Percentiles rank a stretch among this genome's conserved stretches.
Evolutionary conservation across 2,329 filamentous ascomycete species (phyloP).

Genomic region (Colletotrichum sidae): DNA sequence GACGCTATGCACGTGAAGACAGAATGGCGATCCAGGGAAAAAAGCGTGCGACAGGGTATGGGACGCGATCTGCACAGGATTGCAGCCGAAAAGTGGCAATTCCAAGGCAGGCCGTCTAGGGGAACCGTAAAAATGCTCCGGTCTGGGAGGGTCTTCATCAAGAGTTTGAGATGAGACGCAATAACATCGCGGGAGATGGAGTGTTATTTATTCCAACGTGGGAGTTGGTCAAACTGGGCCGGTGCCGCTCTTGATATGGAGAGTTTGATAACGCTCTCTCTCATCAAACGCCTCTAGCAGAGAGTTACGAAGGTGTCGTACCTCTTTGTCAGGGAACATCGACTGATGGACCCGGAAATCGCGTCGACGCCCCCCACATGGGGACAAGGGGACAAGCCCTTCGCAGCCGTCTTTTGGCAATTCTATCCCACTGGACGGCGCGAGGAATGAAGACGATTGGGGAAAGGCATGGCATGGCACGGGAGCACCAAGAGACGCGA

Average conservation of each 20-base stretch:
- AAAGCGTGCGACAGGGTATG: slow-evolving; percentile 22
- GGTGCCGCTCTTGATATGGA: slow-evolving; percentile 20
- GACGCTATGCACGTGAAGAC: slow-evolving; percentile 30
- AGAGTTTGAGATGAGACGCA: not conserved
- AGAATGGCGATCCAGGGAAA: not conserved
- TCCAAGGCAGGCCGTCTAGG: slow-evolving; percentile 18
- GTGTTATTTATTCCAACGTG: slow-evolving; percentile 29
- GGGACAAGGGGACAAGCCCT: slow-evolving; percentile 18
- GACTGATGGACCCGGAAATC: slow-evolving; percentile 30
- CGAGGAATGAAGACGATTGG: slow-evolving; percentile 5
- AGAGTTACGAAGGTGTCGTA: slow-evolving; percentile 1
- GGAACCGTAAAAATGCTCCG: not conserved
- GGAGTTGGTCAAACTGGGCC: not conserved
- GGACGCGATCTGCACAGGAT: slow-evolving; percentile 29
- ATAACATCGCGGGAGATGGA: slow-evolving; percentile 7
- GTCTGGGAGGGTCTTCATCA: slow-evolving; percentile 2
- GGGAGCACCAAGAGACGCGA: slow-evolving; percentile 14
- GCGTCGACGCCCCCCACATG: slow-evolving; percentile 27
- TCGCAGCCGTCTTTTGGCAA: slow-evolving; percentile 4
- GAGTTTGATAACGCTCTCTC: slow-evolving; percentile 27
- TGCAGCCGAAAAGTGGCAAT: slow-evolving; percentile 22
- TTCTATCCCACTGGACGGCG: not conserved
- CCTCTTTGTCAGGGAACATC: slow-evolving; percentile 4
- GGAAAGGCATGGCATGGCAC: slow-evolving; percentile 2
- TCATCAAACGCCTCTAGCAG: no score